These are phyloP conservation scores for Nothophaeocryptopus gaeumannii DNA, from an alignment of 2,329 filamentous ascomycete species.

Conservation along the genomic window DNA sequence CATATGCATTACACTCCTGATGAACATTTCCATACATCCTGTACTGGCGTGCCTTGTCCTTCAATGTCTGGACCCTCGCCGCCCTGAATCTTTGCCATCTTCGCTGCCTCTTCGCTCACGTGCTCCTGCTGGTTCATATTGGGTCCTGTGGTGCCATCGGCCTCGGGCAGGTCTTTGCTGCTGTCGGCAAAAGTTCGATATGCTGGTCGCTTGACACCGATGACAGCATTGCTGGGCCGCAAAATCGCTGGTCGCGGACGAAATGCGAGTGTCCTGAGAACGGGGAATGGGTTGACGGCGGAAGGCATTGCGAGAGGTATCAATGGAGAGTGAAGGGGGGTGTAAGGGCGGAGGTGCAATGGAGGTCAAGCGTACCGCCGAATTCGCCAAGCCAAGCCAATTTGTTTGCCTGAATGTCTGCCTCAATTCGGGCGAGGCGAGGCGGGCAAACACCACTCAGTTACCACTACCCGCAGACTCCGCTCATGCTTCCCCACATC, in stretches of 20 bases:
- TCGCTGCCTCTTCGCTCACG: conserved; percentile 64
- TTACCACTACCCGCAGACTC: no score
- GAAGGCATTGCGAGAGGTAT: conserved; percentile 17
- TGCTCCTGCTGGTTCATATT: conserved; percentile 56
- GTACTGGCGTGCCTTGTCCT: conserved; percentile 61
- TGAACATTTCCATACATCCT: conserved; percentile 53
- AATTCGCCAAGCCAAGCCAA: no score
- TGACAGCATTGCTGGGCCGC: conserved; percentile 20
- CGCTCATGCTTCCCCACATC: no score
- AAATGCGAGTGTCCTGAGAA: conserved; percentile 22
- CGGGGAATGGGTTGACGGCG: conserved; percentile 20
- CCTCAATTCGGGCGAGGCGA: no score
- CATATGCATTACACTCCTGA: background rate
- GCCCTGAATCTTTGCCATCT: conserved; percentile 58
- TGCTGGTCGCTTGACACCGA: conserved; percentile 23
- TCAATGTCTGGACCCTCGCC: conserved; percentile 59
- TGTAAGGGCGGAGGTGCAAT: background rate
- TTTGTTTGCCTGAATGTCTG: no score
- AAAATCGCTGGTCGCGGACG: conserved; percentile 22
- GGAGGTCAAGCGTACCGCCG: no score
- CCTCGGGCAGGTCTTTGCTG: conserved; percentile 30
- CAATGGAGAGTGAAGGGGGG: conserved; percentile 1
- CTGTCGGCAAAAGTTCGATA: conserved; percentile 29
- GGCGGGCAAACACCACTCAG: no score
- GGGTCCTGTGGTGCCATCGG: conserved; percentile 40